Conservation (phyloP, 805 yeast genomes). For the Scheffersomyces ergatensis region DNA sequence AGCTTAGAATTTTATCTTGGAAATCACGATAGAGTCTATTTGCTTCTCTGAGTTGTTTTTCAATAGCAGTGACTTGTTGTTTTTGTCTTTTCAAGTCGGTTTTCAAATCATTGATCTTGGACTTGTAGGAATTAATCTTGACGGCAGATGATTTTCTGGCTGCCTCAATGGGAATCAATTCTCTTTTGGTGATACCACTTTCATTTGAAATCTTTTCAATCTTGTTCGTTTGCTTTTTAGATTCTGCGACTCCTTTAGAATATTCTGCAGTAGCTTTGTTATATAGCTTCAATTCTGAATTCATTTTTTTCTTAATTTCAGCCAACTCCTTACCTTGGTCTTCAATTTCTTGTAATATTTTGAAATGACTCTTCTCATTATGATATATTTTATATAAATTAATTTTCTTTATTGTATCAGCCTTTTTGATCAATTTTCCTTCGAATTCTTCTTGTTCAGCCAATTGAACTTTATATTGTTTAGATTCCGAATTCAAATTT, state of each 20-base stretch:
- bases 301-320: slow-evolving; percentile 23
- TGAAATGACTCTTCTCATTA: slow-evolving; percentile 43
- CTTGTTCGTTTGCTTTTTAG: slow-evolving; percentile 38
- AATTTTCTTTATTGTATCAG: slow-evolving; percentile 43
- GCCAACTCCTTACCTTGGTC: slow-evolving; percentile 36
- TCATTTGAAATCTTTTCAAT: slow-evolving; percentile 33
- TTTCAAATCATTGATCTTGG: slow-evolving; percentile 47
- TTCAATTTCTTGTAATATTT: slow-evolving; percentile 29
- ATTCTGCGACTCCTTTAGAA: slow-evolving; percentile 43
- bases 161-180: slow-evolving; percentile 61
- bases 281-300: slow-evolving; percentile 24
- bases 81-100: slow-evolving; percentile 55
- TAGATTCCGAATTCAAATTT: slow-evolving; percentile 68
- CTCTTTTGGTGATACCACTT: slow-evolving; percentile 45
- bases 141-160: slow-evolving; percentile 47
- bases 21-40: slow-evolving; percentile 28
- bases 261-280: slow-evolving; percentile 34
- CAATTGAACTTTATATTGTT: slow-evolving; percentile 74
- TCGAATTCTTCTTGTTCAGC: slow-evolving; percentile 69
- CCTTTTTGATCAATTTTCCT: slow-evolving; percentile 48
- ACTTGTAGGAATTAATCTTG: slow-evolving; percentile 45
- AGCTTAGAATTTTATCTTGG: slow-evolving; percentile 17
- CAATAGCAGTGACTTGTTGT: slow-evolving; percentile 36
- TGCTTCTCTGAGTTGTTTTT: slow-evolving; percentile 48
- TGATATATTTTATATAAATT: slow-evolving; percentile 68